These are phyloP conservation scores for Aspergillus jensenii DNA, from an alignment of 2,329 filamentous ascomycete species.

Conservation along the genomic window DNA sequence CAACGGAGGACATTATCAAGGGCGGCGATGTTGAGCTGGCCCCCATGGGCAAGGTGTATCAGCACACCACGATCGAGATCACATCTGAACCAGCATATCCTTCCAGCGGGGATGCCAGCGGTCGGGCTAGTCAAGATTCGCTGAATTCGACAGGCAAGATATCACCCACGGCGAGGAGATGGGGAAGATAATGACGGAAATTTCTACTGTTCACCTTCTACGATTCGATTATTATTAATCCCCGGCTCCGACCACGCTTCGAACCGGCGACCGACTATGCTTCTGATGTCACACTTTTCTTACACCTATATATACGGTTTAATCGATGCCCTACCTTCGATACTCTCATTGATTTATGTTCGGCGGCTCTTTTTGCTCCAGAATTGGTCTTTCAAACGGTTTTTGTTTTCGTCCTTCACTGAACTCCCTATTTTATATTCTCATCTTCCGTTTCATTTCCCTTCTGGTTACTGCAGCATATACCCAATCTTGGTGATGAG, in stretches of 20 bases:
- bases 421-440: background rate
- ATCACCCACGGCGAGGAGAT: slow-evolving; percentile 18
- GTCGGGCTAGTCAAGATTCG: slow-evolving; percentile 30
- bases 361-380: background rate
- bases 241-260: background rate
- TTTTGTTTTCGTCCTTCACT: background rate
- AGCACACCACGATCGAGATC: slow-evolving; percentile 46
- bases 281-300: background rate
- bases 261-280: background rate
- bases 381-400: background rate
- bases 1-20: slow-evolving; percentile 46
- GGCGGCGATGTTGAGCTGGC: slow-evolving; percentile 28
- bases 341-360: background rate
- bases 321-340: slow-evolving; percentile 1
- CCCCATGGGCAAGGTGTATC: slow-evolving; percentile 42
- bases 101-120: slow-evolving; percentile 18
- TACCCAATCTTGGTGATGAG: slow-evolving; percentile 3
- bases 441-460: background rate
- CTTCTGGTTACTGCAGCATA: background rate
- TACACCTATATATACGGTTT: slow-evolving; percentile 1
- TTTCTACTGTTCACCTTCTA: background rate
- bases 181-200: slow-evolving; percentile 22
- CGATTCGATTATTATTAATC: background rate
- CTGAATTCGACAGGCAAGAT: slow-evolving; percentile 5
- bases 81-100: slow-evolving; percentile 37